A percentile compares a stretch with the other conserved stretches of the same genome.
Evolutionary conservation across 1,284 basidiomycete species (phyloP).

Genomic region (Leccinum fallax): DNA sequence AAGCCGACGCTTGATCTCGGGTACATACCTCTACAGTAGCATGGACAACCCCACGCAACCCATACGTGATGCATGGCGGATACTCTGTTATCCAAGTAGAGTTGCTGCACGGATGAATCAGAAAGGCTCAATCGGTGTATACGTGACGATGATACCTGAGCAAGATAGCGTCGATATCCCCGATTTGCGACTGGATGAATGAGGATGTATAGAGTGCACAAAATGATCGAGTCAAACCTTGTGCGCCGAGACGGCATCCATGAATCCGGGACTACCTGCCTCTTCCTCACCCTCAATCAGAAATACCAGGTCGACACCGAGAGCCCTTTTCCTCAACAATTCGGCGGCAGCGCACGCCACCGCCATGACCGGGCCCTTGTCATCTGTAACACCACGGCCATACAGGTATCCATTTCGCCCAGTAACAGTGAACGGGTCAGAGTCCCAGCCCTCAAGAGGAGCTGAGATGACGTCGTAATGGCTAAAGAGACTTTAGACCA

Average conservation of each 20-base stretch:
- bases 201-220: background rate
- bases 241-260: slow-evolving; percentile 70
- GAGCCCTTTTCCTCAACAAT: slow-evolving; percentile 68
- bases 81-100: slow-evolving; percentile 97
- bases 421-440: slow-evolving; percentile 81
- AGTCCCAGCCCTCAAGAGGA: slow-evolving; percentile 74
- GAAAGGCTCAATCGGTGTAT: background rate
- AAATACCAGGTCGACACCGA: slow-evolving; percentile 88
- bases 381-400: slow-evolving; percentile 88
- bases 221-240: slow-evolving; percentile 51
- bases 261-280: slow-evolving; percentile 86
- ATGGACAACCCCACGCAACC: slow-evolving; percentile 90
- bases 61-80: slow-evolving; percentile 95
- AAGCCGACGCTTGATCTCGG: background rate
- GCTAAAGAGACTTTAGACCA: slow-evolving; percentile 39
- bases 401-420: slow-evolving; percentile 94
- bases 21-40: slow-evolving; percentile 67
- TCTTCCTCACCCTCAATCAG: slow-evolving; percentile 97
- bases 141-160: slow-evolving; percentile 56
- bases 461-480: slow-evolving; percentile 95
- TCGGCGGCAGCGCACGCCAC: slow-evolving; percentile 88
- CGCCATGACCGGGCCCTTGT: slow-evolving; percentile 94
- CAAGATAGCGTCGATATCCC: slow-evolving; percentile 83
- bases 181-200: slow-evolving; percentile 66
- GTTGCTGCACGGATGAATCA: slow-evolving; percentile 55